These are phyloP conservation scores for Cocos nucifera DNA, from an alignment of 176 grass and related monocot species.

Conservation along the genomic window DNA sequence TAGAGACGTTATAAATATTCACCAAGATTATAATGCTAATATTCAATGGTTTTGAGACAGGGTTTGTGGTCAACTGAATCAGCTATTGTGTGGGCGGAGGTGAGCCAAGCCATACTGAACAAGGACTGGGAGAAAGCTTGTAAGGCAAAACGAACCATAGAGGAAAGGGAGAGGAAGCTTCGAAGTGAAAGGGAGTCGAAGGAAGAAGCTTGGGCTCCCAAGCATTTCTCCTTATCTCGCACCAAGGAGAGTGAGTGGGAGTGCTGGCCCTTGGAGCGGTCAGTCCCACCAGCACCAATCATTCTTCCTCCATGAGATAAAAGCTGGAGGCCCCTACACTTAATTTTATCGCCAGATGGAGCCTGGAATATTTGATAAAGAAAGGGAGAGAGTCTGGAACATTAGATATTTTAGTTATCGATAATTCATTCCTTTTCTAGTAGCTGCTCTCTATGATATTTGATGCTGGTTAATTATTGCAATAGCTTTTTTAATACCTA, in stretches of 20 bases:
- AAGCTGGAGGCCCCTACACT: too few relatives aligned
- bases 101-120: constrained; percentile 44
- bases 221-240: constrained; percentile 58
- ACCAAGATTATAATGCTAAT: too few relatives aligned
- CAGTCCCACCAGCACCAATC: constrained; percentile 49
- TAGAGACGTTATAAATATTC: too few relatives aligned
- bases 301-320: constrained; percentile 19
- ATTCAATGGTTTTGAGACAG: constrained; percentile 17
- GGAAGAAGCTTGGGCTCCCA: constrained; percentile 67
- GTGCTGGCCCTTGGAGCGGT: constrained; percentile 46
- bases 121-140: constrained; percentile 75
- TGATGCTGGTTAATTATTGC: too few relatives aligned
- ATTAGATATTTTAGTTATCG: too few relatives aligned
- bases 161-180: constrained; percentile 62
- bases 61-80: constrained; percentile 48
- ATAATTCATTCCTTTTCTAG: too few relatives aligned
- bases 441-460: too few relatives aligned
- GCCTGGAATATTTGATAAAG: too few relatives aligned
- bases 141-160: constrained; percentile 54
- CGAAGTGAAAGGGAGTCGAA: constrained; percentile 40
- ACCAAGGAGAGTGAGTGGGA: constrained; percentile 65
- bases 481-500: too few relatives aligned
- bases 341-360: too few relatives aligned
- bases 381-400: too few relatives aligned
- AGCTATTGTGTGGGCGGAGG: constrained; percentile 53